These are phyloP conservation scores for Leccinum solheimii DNA, from an alignment of 1,284 basidiomycete genomes.

Conservation along the genomic window DNA sequence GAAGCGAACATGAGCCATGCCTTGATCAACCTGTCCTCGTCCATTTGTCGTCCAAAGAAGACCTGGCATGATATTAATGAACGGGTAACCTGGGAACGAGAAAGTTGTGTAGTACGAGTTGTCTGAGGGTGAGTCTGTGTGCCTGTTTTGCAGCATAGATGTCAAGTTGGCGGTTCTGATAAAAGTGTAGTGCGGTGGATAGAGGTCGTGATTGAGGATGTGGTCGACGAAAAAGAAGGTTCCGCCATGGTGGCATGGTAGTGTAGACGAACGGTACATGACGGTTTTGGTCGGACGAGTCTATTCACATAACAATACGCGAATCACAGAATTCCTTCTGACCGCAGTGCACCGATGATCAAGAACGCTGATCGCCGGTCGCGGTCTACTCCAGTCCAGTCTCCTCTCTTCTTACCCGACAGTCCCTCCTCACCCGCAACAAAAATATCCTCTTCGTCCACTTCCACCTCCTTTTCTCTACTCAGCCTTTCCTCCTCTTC, in stretches of 20 bases:
- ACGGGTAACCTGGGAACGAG: constrained; percentile 4
- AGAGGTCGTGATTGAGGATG: constrained; percentile 27
- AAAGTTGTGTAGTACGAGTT: constrained; percentile 61
- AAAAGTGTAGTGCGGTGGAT: constrained; percentile 71
- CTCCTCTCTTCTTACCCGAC: constrained; percentile 47
- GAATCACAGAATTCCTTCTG: constrained; percentile 62
- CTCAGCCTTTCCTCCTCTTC: constrained; percentile 53
- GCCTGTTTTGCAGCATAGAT: constrained; percentile 77
- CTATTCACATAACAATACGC: background rate
- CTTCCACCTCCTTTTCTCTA: constrained; percentile 24
- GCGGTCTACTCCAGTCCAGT: constrained; percentile 74
- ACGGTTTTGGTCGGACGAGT: background rate
- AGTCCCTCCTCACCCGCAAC: constrained; percentile 54
- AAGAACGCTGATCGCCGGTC: constrained; percentile 74
- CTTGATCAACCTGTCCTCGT: constrained; percentile 72
- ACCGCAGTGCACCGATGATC: constrained; percentile 70
- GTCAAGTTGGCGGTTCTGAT: constrained; percentile 83
- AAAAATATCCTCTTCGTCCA: constrained; percentile 49
- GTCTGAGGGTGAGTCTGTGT: constrained; percentile 74
- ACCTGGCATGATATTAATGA: constrained; percentile 38
- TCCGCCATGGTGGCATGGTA: constrained; percentile 29
- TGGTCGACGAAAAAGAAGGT: constrained; percentile 9
- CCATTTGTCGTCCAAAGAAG: constrained; percentile 79
- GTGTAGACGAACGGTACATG: background rate
- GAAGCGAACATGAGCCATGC: constrained; percentile 33